Evolutionary conservation across 768 basidiomycete species (phyloP).

Genomic region (Mrakia gelida): DNA sequence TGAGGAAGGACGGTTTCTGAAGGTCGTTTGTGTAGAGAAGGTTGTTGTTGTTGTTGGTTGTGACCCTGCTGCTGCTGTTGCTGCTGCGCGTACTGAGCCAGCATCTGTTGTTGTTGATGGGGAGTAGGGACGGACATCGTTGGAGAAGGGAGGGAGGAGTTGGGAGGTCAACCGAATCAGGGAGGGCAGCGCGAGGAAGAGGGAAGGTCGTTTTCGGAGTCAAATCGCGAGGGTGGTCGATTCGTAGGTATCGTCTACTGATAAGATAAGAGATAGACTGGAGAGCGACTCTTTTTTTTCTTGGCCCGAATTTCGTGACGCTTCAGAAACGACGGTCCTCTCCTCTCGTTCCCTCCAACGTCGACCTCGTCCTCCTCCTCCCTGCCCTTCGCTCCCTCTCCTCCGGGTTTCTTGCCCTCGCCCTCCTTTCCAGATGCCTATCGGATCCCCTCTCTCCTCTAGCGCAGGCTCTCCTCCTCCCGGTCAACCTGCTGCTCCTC

Average conservation of each 20-base stretch:
- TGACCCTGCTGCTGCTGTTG: background rate
- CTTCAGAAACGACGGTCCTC: too few species aligned
- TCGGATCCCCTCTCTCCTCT: background rate
- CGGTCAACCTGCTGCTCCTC: constrained; percentile 53
- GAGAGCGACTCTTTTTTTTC: too few species aligned
- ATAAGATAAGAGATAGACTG: too few species aligned
- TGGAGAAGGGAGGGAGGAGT: background rate
- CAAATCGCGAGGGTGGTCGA: too few species aligned
- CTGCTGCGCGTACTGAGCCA: background rate
- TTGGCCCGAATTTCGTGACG: too few species aligned
- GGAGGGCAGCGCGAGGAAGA: background rate
- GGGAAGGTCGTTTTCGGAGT: too few species aligned
- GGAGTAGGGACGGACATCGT: background rate
- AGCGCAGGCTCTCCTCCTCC: background rate
- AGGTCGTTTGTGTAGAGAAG: background rate
- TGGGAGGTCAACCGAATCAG: background rate
- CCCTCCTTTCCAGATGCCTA: too few species aligned
- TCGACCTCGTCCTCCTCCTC: background rate
- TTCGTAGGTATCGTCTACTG: too few species aligned
- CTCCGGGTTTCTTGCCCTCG: too few species aligned
- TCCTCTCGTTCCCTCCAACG: too few species aligned
- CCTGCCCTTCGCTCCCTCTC: too few species aligned
- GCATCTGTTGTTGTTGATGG: background rate
- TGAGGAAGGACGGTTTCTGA: background rate
- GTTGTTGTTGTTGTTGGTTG: background rate